A percentile compares a stretch with the other conserved stretches of the same genome.
Conservation (phyloP, 2,329 filamentous ascomycete species). For the Aspergillus cejpii region DNA sequence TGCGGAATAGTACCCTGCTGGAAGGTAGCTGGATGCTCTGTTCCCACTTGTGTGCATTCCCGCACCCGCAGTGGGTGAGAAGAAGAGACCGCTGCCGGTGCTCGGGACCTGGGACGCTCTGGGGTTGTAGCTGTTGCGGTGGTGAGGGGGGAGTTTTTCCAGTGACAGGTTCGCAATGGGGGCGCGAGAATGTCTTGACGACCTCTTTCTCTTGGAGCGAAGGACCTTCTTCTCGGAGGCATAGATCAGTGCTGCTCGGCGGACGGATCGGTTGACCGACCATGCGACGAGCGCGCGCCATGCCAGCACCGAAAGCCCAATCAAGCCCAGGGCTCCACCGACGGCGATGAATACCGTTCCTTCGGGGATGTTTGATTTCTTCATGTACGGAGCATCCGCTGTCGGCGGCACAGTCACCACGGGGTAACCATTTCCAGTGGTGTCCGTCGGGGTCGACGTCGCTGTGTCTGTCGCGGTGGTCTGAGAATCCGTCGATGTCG, state of each 20-base stretch:
- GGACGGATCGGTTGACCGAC: conserved; percentile 85
- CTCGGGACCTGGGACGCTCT: conserved; percentile 34
- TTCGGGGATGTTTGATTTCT: conserved; percentile 74
- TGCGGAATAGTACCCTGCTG: conserved; percentile 83
- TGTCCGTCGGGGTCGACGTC: conserved; percentile 20
- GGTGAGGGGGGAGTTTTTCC: conserved; percentile 42
- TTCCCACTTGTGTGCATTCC: conserved; percentile 50
- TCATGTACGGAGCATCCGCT: conserved; percentile 81
- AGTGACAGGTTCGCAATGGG: conserved; percentile 46
- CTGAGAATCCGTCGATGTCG: conserved; percentile 15
- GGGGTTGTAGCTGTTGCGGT: conserved; percentile 35
- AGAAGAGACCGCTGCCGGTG: conserved; percentile 75
- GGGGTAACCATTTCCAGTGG: conserved; percentile 51
- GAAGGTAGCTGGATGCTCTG: conserved; percentile 71
- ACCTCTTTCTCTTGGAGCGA: conserved; percentile 37
- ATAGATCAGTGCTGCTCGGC: conserved; percentile 71
- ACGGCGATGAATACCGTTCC: conserved; percentile 96
- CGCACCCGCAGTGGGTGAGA: conserved; percentile 77
- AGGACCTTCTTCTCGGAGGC: conserved; percentile 66
- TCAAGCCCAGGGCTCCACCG: conserved; percentile 75
- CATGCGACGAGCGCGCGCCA: conserved; percentile 87
- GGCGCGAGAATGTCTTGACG: conserved; percentile 19
- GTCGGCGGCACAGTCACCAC: conserved; percentile 74
- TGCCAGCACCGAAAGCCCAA: conserved; percentile 71
- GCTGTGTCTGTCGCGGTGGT: conserved; percentile 18